Evolutionary conservation across 2,329 filamentous ascomycete genomes (phyloP), one percentile per base, ranked within the genome.

Genomic region (Fusarium nodosum): DNA sequence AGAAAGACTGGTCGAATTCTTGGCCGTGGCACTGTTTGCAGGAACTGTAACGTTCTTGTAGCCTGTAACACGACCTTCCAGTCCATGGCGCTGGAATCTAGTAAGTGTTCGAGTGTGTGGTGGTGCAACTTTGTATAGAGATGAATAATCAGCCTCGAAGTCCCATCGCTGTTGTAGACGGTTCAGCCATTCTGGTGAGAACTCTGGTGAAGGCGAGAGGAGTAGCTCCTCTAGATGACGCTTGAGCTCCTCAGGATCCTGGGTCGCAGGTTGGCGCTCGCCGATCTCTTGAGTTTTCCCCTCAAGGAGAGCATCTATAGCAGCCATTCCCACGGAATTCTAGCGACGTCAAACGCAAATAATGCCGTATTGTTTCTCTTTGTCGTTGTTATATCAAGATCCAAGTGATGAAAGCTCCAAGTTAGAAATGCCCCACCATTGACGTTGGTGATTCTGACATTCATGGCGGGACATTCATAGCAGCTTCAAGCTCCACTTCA

Each of bases 71-170:
- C 91, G 88, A 24, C 96, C 96, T 80, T 98, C 94, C 16, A 98
- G 86, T 8, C 96, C 96, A 80, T 97, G 93, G 57, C 96, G 88
- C 45, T 90, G 91, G 79, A 99, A 99, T 31, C 96, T 90, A 30
- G 93, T 97, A 72, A 97, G 91, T n/a, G 94, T 98, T 60, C 96
- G 89, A 18, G 94, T 95, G 80, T 98, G 96, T 0, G 95, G 97
- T 5, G 94, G 93, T 2, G 94, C 93, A 56, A 98, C 86, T 68
- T 91, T 88, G 80, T 97, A 97, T 20, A 98, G 86, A 59, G 93
- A 90, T n/a, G 89, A 87, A 77, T 94, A 92, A 74, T 97, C 91
- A 38, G 90, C 87, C 6, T 93, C 88, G 59, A 89, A 86, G 68
- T 97, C 93, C 96, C 95, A 99, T 75, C 87, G 84, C 85, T 95